Conservation (phyloP, 2,329 filamentous ascomycete species). For the Aspergillus arachidicola region DNA sequence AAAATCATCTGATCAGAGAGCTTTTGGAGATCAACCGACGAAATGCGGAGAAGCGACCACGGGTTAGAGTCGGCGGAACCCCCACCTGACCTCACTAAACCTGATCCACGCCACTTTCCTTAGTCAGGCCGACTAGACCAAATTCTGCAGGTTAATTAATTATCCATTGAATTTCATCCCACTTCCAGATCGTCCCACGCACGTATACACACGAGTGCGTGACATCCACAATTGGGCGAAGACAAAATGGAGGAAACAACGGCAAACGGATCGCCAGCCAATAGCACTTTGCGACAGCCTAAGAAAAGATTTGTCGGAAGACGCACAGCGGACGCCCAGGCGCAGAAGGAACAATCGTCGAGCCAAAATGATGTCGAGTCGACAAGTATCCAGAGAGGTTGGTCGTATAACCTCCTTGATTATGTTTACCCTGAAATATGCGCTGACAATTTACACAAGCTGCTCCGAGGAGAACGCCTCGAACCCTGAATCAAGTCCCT, state of each 20-base stretch:
- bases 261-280: slow-evolving; percentile 3
- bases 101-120: slow-evolving; percentile 9
- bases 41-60: slow-evolving; percentile 33
- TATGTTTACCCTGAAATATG: background rate
- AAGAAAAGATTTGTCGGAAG: slow-evolving; percentile 92
- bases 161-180: slow-evolving; percentile 16
- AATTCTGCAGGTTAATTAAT: background rate
- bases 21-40: slow-evolving; percentile 2
- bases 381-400: slow-evolving; percentile 52
- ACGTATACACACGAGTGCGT: background rate
- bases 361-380: slow-evolving; percentile 65
- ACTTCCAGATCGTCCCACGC: slow-evolving; percentile 7
- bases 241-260: slow-evolving; percentile 14
- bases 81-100: slow-evolving; percentile 23
- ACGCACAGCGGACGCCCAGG: slow-evolving; percentile 62
- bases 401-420: slow-evolving; percentile 16
- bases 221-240: background rate
- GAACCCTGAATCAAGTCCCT: slow-evolving; percentile 89
- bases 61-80: slow-evolving; percentile 15
- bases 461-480: slow-evolving; percentile 70
- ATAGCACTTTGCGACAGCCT: slow-evolving; percentile 62
- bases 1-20: slow-evolving; percentile 8
- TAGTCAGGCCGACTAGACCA: slow-evolving; percentile 13
- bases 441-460: slow-evolving; percentile 53
- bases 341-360: slow-evolving; percentile 60